Conservation (phyloP, 352 stramenopile species). For the Globisporangium nunn region DNA sequence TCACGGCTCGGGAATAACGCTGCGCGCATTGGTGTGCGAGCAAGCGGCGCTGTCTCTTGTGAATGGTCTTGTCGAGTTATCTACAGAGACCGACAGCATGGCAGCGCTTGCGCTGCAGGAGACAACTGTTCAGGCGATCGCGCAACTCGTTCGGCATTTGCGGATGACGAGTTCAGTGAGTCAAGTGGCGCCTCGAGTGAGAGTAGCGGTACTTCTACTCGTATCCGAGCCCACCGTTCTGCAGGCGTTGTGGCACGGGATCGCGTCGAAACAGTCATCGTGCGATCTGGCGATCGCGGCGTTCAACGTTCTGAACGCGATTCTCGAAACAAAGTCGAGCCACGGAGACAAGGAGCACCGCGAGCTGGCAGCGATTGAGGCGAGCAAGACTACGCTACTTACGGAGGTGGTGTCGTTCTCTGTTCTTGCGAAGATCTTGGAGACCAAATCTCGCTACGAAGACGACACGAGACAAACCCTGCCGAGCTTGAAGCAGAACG, state of each 20-base stretch:
- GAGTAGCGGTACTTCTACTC: conserved; percentile 27
- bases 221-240: conserved; percentile 31
- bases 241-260: conserved; percentile 33
- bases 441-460: conserved; percentile 13
- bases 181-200: conserved; percentile 19
- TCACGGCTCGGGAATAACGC: conserved; percentile 23
- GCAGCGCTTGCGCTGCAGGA: conserved; percentile 20
- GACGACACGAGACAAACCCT: conserved; percentile 5
- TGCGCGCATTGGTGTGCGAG: conserved; percentile 35
- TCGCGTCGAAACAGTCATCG: conserved; percentile 5
- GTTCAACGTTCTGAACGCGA: conserved; percentile 58
- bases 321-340: conserved; percentile 42
- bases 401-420: conserved; percentile 27
- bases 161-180: conserved; percentile 17
- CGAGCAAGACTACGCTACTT: conserved; percentile 26
- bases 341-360: conserved; percentile 10
- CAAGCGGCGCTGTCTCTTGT: conserved; percentile 27
- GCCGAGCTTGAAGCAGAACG: neutral
- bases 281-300: conserved; percentile 37
- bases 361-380: conserved; percentile 23
- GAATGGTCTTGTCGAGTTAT: conserved; percentile 19
- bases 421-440: conserved; percentile 23
- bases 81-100: conserved; percentile 1
- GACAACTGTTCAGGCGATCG: conserved; percentile 38
- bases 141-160: conserved; percentile 50